Evolutionary conservation across 257 asterid species (phyloP).

Genomic region (Eucommia ulmoides): DNA sequence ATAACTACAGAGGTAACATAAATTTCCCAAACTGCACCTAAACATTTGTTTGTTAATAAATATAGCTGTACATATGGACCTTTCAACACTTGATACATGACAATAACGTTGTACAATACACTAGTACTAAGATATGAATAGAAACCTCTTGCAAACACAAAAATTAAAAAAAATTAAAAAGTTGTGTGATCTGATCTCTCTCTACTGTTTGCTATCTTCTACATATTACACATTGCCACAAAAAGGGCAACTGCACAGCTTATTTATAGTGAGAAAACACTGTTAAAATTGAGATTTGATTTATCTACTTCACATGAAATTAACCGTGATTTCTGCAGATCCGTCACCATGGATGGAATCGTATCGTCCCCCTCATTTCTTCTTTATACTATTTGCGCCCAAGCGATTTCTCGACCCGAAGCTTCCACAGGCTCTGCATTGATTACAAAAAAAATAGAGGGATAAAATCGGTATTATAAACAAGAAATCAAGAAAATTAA

Average conservation of each 20-base stretch:
- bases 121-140: not conserved
- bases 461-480: no score
- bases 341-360: slow-evolving; percentile 5
- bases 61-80: not conserved
- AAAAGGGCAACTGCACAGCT: not conserved
- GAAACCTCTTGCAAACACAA: not conserved
- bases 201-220: not conserved
- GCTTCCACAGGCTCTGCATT: slow-evolving; percentile 84
- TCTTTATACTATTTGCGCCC: slow-evolving; percentile 5
- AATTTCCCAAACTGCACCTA: no score
- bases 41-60: no score
- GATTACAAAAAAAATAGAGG: no score
- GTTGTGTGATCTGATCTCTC: not conserved
- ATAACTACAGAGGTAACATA: no score
- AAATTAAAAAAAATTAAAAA: no score
- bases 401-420: slow-evolving; percentile 48
- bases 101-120: not conserved
- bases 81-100: not conserved
- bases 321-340: slow-evolving; percentile 10
- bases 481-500: slow-evolving; percentile 1
- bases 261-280: not conserved
- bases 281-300: not conserved
- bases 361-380: slow-evolving; percentile 4
- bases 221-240: not conserved
- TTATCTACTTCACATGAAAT: not conserved